Evolutionary conservation across 1,284 basidiomycete species (phyloP).

Genomic region (Boletus semigastroideus): DNA sequence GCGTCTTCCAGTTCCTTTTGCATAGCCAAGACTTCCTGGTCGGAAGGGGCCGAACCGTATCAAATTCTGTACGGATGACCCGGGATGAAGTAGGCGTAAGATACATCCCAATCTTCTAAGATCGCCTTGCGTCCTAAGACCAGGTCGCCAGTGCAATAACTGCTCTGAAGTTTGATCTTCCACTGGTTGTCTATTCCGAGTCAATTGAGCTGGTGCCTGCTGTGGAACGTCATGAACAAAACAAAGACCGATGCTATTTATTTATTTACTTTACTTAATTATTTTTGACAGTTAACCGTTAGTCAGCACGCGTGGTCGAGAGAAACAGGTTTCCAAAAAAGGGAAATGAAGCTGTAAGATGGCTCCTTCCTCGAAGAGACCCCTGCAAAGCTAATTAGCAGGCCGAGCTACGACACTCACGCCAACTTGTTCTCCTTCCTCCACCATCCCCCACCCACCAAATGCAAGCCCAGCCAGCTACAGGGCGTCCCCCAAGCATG

Average conservation of each 20-base stretch:
- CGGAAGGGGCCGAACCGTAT: not conserved
- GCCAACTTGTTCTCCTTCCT: slow-evolving; percentile 11
- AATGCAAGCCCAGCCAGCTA: slow-evolving; percentile 21
- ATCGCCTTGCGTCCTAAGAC: too few species aligned
- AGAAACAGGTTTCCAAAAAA: slow-evolving; percentile 29
- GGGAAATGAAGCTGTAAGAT: slow-evolving; percentile 22
- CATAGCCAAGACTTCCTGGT: not conserved
- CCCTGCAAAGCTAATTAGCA: slow-evolving; percentile 29
- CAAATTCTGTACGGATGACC: not conserved
- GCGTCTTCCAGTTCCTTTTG: not conserved
- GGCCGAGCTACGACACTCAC: slow-evolving; percentile 12
- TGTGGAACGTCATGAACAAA: too few species aligned
- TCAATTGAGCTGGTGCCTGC: too few species aligned
- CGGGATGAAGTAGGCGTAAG: not conserved
- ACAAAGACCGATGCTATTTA: too few species aligned
- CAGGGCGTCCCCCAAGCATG: slow-evolving; percentile 24
- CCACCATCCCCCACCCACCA: slow-evolving; percentile 7
- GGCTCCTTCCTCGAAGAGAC: slow-evolving; percentile 14
- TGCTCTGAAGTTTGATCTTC: too few species aligned
- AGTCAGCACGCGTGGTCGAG: slow-evolving; percentile 19
- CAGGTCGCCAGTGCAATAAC: too few species aligned
- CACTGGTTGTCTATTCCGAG: too few species aligned
- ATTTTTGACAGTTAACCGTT: slow-evolving; percentile 1
- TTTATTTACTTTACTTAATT: not conserved
- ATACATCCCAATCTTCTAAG: too few species aligned